Evolutionary conservation across 805 yeast genomes (phyloP).

Genomic region (Ogataea corticis): DNA sequence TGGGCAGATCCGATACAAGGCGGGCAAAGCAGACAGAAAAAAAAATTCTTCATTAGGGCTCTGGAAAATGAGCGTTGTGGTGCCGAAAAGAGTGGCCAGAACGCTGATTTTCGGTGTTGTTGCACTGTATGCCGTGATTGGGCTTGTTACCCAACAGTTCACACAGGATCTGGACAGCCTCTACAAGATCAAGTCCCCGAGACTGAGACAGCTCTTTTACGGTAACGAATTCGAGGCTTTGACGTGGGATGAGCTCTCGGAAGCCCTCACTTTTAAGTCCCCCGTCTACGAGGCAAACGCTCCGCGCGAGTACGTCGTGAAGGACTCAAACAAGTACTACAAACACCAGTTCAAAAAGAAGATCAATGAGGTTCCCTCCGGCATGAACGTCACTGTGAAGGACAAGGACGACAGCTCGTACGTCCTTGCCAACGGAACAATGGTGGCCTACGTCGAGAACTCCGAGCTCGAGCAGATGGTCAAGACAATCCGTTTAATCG

Average conservation of each 20-base stretch:
- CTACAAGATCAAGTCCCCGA: slow-evolving; percentile 13
- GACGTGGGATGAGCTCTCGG: slow-evolving; percentile 15
- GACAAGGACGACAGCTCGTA: slow-evolving; percentile 14
- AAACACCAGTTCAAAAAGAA: slow-evolving; percentile 32
- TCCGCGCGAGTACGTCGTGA: slow-evolving; percentile 31
- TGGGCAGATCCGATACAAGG: background rate
- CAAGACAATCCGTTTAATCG: slow-evolving; percentile 55
- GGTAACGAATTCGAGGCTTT: slow-evolving; percentile 4
- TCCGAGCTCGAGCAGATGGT: slow-evolving; percentile 51
- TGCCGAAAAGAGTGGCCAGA: slow-evolving; percentile 16
- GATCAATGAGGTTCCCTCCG: slow-evolving; percentile 47
- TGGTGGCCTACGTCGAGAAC: slow-evolving; percentile 65
- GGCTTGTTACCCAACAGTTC: slow-evolving; percentile 2
- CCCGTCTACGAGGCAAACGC: slow-evolving; percentile 14
- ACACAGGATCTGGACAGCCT: slow-evolving; percentile 6
- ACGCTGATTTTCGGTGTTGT: slow-evolving; percentile 7
- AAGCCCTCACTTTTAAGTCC: slow-evolving; percentile 13
- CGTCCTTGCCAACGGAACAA: slow-evolving; percentile 60
- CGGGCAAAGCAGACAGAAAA: slow-evolving; percentile 1
- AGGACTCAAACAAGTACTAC: slow-evolving; percentile 39
- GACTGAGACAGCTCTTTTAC: background rate
- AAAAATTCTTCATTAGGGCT: background rate
- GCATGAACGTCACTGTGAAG: slow-evolving; percentile 26
- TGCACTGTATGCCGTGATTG: slow-evolving; percentile 5
- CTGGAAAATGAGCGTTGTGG: slow-evolving; percentile 2